Base-by-base conservation (phyloP, 2,329 filamentous ascomycete species). In the Phialophora verrucosa region DNA sequence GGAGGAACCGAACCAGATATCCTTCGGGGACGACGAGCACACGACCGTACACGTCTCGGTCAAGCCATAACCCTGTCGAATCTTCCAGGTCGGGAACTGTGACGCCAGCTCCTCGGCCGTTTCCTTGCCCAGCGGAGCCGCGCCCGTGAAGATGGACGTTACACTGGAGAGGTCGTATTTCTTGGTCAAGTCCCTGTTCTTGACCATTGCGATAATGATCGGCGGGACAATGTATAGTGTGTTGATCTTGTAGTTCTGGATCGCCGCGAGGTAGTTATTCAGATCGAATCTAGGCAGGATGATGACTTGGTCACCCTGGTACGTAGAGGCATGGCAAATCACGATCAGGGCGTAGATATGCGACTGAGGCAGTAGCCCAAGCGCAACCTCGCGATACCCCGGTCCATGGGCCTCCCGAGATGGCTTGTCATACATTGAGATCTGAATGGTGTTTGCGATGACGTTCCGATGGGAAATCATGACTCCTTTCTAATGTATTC, bases 381-480 rank as follows among this genome's bases (percentile, higher is more conserved):
- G 83, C 1, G 77, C 79, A 23, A 84, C 81, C 59, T 88, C 85
- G 0, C 78, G 83, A 70, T 84, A 79, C 65, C 78, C 73, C 3
- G 77, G 76, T 44, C 81, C 78, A 27, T 75, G 77, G 53, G 78
- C 0, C 77, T 81, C 74, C 70, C 85, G 71, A 66, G 73, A 71
- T 0, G 75, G 72, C 35, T 78, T 75, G 51, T 89, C 87, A 67
- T 78, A 87, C 0, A 82, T 74, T 6, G 73, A 74, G 62, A 88
- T 82, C 75, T 93, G 90, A 55, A 92, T 73, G 0, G 87, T 84
- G 74, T 93, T 94, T 60, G 91, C 86, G 56, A 94, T 93, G 51
- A 93, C 88, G 70, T 94, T 94, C 44, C 80, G 80, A 75, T 94
- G 91, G 3, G 90, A 91, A 66, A 94, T 91, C 88, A 91, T 92